Evolutionary conservation across 2,329 filamentous ascomycete genomes (phyloP), one percentile per base, ranked within the genome.

Genomic region (Capronia americana): DNA sequence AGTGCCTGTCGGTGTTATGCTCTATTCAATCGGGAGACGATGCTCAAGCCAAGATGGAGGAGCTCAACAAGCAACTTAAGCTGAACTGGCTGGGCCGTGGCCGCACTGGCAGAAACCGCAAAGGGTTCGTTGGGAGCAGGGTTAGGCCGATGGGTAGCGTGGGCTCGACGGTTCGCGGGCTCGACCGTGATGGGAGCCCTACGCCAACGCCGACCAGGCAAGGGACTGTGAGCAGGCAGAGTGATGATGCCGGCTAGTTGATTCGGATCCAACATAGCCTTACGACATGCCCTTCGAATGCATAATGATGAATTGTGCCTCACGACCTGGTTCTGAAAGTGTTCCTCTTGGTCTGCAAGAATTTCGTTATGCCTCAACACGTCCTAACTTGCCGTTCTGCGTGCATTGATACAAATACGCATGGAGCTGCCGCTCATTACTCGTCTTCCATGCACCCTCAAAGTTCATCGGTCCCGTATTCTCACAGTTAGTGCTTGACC

Each of bases 31-130:
- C 84, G 0, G 86, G 86, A 10, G 92, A 96, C 70, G 88, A 90
- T 44, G 85, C 87, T 1, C 92, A 94, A 75, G 86, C 85, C 64
- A 92, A 90, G 78, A 90, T 98, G 74, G 90, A 94, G 68, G 87
- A 93, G 74, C 81, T 99, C 69, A 92, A 90, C 64, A 90, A 92
- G 75, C 88, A 95, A 73, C 82, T 99, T 68, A 99, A 98, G 80
- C 88, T 97, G 74, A 99, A 99, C 78, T 99, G 95, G 95, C 85
- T 99, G 1, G 94, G 94, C 0, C 84, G 95, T 55, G 94, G 94
- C 0, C 82, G 95, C 41, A 98, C 93, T 3, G 95, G 95, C 0
- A 84, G 95, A 69, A 96, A 98, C 77, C 83, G 95, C 61, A 87
- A 92, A 70, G 95, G 95, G 0, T 94, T 97, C 75, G 93, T 98